Evolutionary conservation across 257 asterid species (phyloP).

Genomic region (Haberlea rhodopensis): DNA sequence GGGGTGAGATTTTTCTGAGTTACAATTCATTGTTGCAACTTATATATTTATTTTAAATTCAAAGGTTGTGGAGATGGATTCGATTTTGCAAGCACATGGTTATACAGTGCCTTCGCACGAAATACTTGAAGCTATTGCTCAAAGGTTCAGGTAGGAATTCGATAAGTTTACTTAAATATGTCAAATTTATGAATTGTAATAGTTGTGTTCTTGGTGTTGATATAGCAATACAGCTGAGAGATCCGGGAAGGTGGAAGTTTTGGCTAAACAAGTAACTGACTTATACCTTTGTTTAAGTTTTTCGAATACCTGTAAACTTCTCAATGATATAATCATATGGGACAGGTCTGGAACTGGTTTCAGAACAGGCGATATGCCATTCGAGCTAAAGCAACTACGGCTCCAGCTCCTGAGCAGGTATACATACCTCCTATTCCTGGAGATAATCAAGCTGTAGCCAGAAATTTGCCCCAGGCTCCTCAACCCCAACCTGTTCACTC

Average conservation of each 20-base stretch:
- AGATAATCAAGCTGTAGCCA: constrained; percentile 46
- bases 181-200: constrained; percentile 10
- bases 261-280: constrained; percentile 67
- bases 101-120: constrained; percentile 72
- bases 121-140: constrained; percentile 77
- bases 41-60: not conserved
- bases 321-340: constrained; percentile 9
- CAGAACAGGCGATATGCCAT: constrained; percentile 82
- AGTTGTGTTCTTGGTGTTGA: constrained; percentile 26
- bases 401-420: constrained; percentile 55
- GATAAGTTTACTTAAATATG: not conserved
- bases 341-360: constrained; percentile 79
- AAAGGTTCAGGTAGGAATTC: constrained; percentile 63
- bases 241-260: constrained; percentile 70
- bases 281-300: constrained; percentile 4
- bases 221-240: constrained; percentile 73
- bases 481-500: constrained; percentile 39
- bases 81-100: constrained; percentile 72
- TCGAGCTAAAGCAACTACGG: constrained; percentile 63
- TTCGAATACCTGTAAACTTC: constrained; percentile 7
- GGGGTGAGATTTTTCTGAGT: not conserved
- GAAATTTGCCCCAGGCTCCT: constrained; percentile 50
- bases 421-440: constrained; percentile 40
- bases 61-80: constrained; percentile 93
- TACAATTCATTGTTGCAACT: not conserved